Conservation (phyloP, 495 filamentous ascomycete genomes). For the Mycothermus thermophilus region DNA sequence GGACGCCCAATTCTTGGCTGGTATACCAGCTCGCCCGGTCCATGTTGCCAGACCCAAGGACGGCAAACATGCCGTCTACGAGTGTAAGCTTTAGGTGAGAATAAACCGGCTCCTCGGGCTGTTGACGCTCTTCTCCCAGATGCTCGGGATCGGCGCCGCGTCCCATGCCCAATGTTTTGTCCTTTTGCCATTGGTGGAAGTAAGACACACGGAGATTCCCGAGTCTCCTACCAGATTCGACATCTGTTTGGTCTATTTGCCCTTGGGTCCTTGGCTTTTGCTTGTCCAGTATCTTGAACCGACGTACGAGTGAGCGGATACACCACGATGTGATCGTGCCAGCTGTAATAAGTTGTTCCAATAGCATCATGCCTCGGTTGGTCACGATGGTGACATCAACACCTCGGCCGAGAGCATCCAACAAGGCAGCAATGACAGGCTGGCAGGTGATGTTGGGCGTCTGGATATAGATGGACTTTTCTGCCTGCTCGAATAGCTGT, state of each 20-base stretch:
- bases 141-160: conserved; percentile 2
- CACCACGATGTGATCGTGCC: conserved; percentile 49
- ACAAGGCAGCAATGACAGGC: conserved; percentile 40
- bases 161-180: no score
- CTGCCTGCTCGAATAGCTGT: conserved; percentile 36
- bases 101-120: conserved; percentile 41
- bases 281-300: conserved; percentile 22
- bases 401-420: conserved; percentile 41
- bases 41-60: conserved; percentile 63
- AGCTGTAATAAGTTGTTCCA: conserved; percentile 60
- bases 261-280: neutral
- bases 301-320: conserved; percentile 37
- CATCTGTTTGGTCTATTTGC: conserved; percentile 2
- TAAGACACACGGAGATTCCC: conserved; percentile 37
- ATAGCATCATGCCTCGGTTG: conserved; percentile 50
- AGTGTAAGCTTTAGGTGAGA: conserved; percentile 58
- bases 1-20: conserved; percentile 60
- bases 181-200: no score
- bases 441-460: conserved; percentile 57
- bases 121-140: neutral
- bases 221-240: conserved; percentile 20
- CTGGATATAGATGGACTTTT: conserved; percentile 44
- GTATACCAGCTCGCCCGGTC: conserved; percentile 67
- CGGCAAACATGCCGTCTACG: conserved; percentile 43
- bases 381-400: conserved; percentile 51